Evolutionary conservation across 371 early-diverging fungal genomes (phyloP).

Genomic region (Blakeslea trispora): DNA sequence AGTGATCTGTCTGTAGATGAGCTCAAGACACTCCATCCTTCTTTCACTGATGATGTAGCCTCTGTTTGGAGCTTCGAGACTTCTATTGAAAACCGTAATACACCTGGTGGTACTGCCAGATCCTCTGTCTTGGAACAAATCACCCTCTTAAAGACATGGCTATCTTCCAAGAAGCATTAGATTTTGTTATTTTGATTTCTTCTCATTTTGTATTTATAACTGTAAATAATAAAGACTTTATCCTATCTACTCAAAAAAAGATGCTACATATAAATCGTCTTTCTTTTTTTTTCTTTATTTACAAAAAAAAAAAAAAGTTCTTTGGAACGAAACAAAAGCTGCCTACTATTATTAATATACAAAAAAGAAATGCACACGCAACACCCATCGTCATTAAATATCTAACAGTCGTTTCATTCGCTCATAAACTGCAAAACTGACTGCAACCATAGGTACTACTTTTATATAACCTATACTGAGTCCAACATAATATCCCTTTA

Average conservation of each 20-base stretch:
- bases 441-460: slow-evolving; percentile 90
- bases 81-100: slow-evolving; percentile 85
- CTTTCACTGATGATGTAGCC: slow-evolving; percentile 80
- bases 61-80: slow-evolving; percentile 85
- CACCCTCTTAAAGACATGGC: slow-evolving; percentile 66
- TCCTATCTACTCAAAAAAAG: too few species aligned
- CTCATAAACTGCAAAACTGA: slow-evolving; percentile 85
- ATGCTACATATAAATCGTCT: too few species aligned
- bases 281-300: too few species aligned
- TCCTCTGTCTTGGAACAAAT: slow-evolving; percentile 82
- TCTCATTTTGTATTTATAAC: not conserved
- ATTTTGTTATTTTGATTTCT: too few species aligned
- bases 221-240: too few species aligned
- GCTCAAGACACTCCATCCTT: slow-evolving; percentile 78
- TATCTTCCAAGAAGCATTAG: slow-evolving; percentile 29
- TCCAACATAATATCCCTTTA: slow-evolving; percentile 90
- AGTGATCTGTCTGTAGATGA: slow-evolving; percentile 73
- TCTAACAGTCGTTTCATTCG: slow-evolving; percentile 56
- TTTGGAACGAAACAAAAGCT: too few species aligned
- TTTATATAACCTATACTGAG: slow-evolving; percentile 92
- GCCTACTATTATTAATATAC: too few species aligned
- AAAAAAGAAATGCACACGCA: too few species aligned
- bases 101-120: slow-evolving; percentile 89
- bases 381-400: too few species aligned
- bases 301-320: too few species aligned